Evolutionary conservation across 2,329 filamentous ascomycete species (phyloP), one percentile per base, ranked within the genome.

Genomic region (Talaromyces verruculosus): DNA sequence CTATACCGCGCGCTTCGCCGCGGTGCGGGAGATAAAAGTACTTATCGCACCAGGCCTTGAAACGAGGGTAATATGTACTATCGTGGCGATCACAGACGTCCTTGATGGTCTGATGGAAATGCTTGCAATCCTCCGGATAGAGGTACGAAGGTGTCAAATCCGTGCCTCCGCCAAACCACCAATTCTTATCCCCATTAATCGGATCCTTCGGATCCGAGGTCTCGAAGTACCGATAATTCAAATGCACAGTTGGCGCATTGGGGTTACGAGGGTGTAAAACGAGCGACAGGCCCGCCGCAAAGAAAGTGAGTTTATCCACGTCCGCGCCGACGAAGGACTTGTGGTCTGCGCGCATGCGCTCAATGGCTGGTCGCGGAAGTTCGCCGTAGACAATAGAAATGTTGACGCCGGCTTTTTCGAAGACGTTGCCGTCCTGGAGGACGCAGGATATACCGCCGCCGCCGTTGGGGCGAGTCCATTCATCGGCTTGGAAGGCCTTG

Each of bases 171-270:
- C 95, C 95, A 74, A 97, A 99, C 95, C 95, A 99, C 94, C 95
- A 99, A 66, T 81, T 82, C 7, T 93, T 90, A 69, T 94, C 80
- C 22, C 81, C 81, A 64, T 81, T 80, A 63, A 92, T 62, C 84
- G 89, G 70, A 84, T 90, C 92, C 72, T 94, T 90, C 8, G 90
- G 87, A 72, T 94, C 91, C 67, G 91, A 91, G 1, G 95, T 99
- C 83, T 99, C 95, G 75, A 99, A 99, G 81, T 99, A 99, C 65
- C 95, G 89, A 84, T 98, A 98, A 83, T 99, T 99, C 72, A 99
- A 85, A 78, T 99, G 95, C 19, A 99, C 95, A 0, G 95, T 99
- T 0, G 95, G 95, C 7, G 94, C 94, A 90, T 97, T 96, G 58
- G 95, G 95, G 80, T 99, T 99, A 72, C 88, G 85, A 1, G 95